These are phyloP conservation scores for Crithidia thermophila DNA, from an alignment of 208 protist species.

Conservation along the genomic window DNA sequence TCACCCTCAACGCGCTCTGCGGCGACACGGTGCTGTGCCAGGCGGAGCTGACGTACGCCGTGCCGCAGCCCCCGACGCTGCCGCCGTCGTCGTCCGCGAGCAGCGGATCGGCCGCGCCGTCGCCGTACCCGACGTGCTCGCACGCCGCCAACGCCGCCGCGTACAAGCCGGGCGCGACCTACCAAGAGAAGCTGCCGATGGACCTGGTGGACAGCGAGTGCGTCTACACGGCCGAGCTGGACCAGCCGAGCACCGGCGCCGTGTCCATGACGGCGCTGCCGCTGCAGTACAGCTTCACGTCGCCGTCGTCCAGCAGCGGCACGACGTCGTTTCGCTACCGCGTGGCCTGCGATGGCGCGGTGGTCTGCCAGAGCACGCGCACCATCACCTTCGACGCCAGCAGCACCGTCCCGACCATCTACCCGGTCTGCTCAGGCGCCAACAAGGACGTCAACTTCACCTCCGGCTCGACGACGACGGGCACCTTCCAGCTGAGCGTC, in stretches of 20 bases:
- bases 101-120: not conserved
- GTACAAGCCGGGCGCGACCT: constrained; percentile 28
- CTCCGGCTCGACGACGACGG: constrained; percentile 14
- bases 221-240: constrained; percentile 25
- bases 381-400: constrained; percentile 10
- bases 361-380: constrained; percentile 39
- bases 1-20: constrained; percentile 52
- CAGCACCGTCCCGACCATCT: constrained; percentile 9
- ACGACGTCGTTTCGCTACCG: constrained; percentile 22
- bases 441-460: constrained; percentile 7
- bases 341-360: constrained; percentile 23
- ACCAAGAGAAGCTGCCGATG: constrained; percentile 29
- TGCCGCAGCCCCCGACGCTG: not conserved
- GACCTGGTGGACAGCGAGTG: constrained; percentile 21
- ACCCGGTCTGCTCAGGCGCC: constrained; percentile 4
- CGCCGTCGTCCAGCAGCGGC: constrained; percentile 14
- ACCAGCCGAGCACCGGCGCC: constrained; percentile 9
- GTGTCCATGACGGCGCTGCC: constrained; percentile 11
- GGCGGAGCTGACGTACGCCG: constrained; percentile 33
- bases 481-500: constrained; percentile 24
- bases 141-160: constrained; percentile 3
- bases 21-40: constrained; percentile 39
- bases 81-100: not conserved
- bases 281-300: constrained; percentile 28
- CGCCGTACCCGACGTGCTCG: constrained; percentile 21